Evolutionary conservation across 2,329 filamentous ascomycete species (phyloP), one percentile per base, ranked within the genome.

Genomic region (Torrubiella hemipterigena): DNA sequence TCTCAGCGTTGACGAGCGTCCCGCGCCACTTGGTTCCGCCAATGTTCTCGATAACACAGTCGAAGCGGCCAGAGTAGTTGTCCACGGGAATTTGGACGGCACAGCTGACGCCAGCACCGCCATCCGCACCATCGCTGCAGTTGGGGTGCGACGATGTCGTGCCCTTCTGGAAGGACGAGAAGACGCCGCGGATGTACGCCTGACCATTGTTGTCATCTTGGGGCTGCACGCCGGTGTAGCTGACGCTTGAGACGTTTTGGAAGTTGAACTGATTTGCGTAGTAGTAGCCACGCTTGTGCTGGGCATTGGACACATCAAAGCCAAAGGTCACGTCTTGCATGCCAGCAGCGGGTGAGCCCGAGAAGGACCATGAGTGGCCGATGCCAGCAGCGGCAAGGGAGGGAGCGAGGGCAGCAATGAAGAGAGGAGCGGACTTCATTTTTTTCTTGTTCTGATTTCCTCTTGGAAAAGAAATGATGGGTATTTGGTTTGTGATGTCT

Each of bases 41-140:
- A 1, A 24, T 32, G 17, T 41, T 39, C 27, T 39, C 26, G 14
- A 48, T 33, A n/a, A 38, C 34, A 6, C 41, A 20, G 29, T 43
- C 34, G 17, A 39, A 46, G 14, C 31, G 42, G 24, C 41, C 30
- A 7, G 24, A 33, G 34, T 49, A 49, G n/a, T n/a, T n/a, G 22
- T 40, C 31, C 7, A 33, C 41, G 1, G 24, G 20, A 12, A 48
- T 37, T 3, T 40, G 37, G 5, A 45, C 7, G 13, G 38, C 22
- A 32, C 44, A 43, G 32, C 47, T 43, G 7, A 46, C 35, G 8
- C 43, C 34, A 31, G 47, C 38, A 24, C 46, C 29, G 32, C 44
- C 35, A 30, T 55, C 42, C 30, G 51, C 42, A 18, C 46, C 32
- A 25, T 41, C 1, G 24, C 40, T 1, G 42, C 50, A 48, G 14